These are phyloP conservation scores for Tulasnella sp. DNA, from an alignment of 768 basidiomycete genomes.

Conservation along the genomic window DNA sequence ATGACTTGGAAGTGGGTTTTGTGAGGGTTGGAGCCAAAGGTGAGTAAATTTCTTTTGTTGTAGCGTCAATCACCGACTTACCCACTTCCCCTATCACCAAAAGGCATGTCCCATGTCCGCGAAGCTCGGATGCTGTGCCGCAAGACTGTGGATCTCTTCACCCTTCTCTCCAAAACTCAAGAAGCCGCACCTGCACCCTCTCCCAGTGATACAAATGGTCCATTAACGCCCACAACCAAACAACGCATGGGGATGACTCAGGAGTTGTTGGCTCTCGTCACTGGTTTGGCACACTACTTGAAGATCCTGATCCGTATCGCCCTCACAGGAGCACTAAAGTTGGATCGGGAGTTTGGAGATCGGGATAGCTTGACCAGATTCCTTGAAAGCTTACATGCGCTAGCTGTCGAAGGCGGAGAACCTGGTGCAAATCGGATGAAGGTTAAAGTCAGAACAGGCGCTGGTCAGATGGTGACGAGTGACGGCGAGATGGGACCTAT, in stretches of 20 bases:
- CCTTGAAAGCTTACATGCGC: conserved; percentile 82
- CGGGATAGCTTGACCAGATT: conserved; percentile 77
- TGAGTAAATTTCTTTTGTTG: conserved; percentile 27
- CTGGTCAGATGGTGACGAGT: conserved; percentile 24
- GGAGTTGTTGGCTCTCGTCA: conserved; percentile 91
- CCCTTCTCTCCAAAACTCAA: conserved; percentile 87
- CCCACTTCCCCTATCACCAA: background rate
- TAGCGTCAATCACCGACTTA: conserved; percentile 13
- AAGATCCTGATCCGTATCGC: conserved; percentile 99
- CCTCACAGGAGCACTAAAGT: conserved; percentile 84
- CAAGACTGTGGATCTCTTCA: conserved; percentile 97
- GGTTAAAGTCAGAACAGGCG: too few species aligned
- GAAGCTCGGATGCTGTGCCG: conserved; percentile 98
- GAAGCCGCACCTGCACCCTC: conserved; percentile 53
- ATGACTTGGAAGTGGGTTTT: conserved; percentile 89
- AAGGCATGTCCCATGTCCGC: conserved; percentile 95
- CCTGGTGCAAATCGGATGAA: conserved; percentile 61
- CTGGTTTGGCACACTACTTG: conserved; percentile 97
- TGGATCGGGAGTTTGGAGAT: conserved; percentile 81
- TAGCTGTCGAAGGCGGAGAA: conserved; percentile 76
- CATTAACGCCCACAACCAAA: background rate
- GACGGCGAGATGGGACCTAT: conserved; percentile 41
- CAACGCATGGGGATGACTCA: conserved; percentile 93
- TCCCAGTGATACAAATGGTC: too few species aligned
- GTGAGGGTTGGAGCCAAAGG: conserved; percentile 69